Evolutionary conservation across 2,329 filamentous ascomycete genomes (phyloP), one percentile per base, ranked within the genome.

Genomic region (Alternaria postmessia): DNA sequence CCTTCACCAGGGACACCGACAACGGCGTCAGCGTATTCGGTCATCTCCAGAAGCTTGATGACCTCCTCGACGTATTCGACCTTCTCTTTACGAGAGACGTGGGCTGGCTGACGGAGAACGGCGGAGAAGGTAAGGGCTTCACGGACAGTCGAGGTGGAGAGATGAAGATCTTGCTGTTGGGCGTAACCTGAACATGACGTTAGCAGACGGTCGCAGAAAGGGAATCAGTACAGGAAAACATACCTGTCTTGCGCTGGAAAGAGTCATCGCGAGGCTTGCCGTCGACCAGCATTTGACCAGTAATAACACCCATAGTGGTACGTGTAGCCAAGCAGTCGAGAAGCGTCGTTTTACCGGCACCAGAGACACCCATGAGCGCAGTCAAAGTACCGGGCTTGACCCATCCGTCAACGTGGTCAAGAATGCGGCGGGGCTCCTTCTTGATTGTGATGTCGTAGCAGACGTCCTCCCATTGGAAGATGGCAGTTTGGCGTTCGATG

Each of bases 311-410:
- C 88, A 95, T 94, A 0, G 91, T 93, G 11, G 91, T 91, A 75
- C 94, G 90, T 60, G 91, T 91, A 46, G 94, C 94, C 65, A 97
- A 84, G 36, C 92, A 91, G 78, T 97, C 92, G 32, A 97, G 82
- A 28, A 97, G 86, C 1, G 94, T 97, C 0, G 94, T 97, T 79
- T 97, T 97, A 59, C 94, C 94, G n/a, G 94, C 94, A 67, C 94
- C 93, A 32, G 91, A 93, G 7, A 94, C 92, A 81, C 93, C 91
- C 93, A 97, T 97, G 3, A 96, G 84, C 39, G 92, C 93, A 12
- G 93, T 76, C 54, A 96, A 78, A 16, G 92, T 96, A 61, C 94
- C 94, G 3, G 94, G 94, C 79, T 96, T 95, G 61, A 97, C 93
- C 91, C 92, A 97, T 36, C 94, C 94, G 73, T 96, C 91, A 12